Evolutionary conservation across 2,329 filamentous ascomycete genomes (phyloP).

Genomic region (Pseudogymnoascus sp.): DNA sequence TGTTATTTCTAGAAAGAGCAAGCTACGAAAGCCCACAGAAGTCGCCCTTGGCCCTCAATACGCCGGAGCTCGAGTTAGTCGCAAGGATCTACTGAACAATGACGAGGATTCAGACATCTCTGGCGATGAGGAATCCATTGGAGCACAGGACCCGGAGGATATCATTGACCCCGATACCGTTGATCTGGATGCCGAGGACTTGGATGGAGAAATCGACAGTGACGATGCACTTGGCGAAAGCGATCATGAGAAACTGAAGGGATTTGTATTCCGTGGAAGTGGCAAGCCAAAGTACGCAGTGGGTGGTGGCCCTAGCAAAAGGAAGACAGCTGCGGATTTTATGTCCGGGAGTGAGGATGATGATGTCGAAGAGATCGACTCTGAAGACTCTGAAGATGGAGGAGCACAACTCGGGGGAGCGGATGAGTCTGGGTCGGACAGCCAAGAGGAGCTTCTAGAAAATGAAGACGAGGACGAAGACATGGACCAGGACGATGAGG

Average conservation of each 20-base stretch:
- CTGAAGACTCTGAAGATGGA: conserved; percentile 19
- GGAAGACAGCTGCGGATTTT: conserved; percentile 48
- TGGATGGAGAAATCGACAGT: conserved; percentile 54
- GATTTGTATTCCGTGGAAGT: conserved; percentile 58
- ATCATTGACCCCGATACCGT: conserved; percentile 45
- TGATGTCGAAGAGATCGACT: conserved; percentile 22
- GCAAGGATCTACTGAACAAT: conserved; percentile 52
- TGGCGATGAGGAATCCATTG: conserved; percentile 36
- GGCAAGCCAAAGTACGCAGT: conserved; percentile 37
- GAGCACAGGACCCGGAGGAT: conserved; percentile 30
- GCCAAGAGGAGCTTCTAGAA: conserved; percentile 26
- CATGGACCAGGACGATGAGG: conserved; percentile 21
- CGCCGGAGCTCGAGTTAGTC: conserved; percentile 65
- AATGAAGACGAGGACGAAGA: conserved; percentile 28
- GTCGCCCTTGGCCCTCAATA: conserved; percentile 71
- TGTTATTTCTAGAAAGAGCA: conserved; percentile 57
- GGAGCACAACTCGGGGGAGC: conserved; percentile 25
- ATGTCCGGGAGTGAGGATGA: conserved; percentile 38
- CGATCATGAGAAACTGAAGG: conserved; percentile 74
- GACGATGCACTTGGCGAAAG: conserved; percentile 71
- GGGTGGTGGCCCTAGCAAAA: conserved; percentile 29
- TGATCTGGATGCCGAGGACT: conserved; percentile 46
- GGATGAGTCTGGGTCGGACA: conserved; percentile 28
- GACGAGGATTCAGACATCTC: conserved; percentile 42
- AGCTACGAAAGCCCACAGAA: conserved; percentile 64